A percentile compares a stretch with the other conserved stretches of the same genome.
Conservation (phyloP, 441 rosid species). For the Eutrema salsugineum region DNA sequence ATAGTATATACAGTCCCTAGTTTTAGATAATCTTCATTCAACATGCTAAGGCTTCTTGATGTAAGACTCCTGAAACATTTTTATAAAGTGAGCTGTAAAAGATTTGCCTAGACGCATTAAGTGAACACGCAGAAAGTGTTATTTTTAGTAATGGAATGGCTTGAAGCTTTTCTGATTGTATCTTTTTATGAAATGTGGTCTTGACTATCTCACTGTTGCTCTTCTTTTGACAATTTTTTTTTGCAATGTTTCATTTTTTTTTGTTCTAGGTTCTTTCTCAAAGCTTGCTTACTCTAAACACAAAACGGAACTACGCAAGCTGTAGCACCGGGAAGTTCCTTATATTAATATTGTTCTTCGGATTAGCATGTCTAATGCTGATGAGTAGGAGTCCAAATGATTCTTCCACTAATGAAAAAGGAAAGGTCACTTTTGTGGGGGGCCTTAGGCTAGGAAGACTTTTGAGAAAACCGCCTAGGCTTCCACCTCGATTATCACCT, state of each 20-base stretch:
- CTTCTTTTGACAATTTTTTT: neutral
- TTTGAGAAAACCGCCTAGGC: constrained; percentile 73
- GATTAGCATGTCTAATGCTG: constrained; percentile 56
- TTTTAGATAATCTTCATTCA: neutral
- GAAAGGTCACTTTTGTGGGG: constrained; percentile 33
- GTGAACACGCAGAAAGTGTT: neutral
- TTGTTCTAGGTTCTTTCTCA: constrained; percentile 59
- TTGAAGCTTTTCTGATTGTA: constrained; percentile 5
- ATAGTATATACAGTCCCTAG: neutral
- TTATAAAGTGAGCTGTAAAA: neutral
- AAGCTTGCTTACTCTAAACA: constrained; percentile 47
- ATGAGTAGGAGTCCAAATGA: constrained; percentile 40
- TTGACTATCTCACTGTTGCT: neutral
- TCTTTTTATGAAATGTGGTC: neutral
- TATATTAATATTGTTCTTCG: constrained; percentile 55
- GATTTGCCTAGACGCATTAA: neutral
- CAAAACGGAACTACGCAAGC: constrained; percentile 52
- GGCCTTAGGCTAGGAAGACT: constrained; percentile 48
- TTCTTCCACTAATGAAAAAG: constrained; percentile 35
- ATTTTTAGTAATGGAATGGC: constrained; percentile 7
- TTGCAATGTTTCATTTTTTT: constrained; percentile 9
- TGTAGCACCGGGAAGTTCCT: constrained; percentile 84
- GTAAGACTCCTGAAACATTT: neutral
- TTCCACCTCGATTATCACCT: constrained; percentile 88
- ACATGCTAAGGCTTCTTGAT: neutral